Percentiles rank a stretch among this genome's conserved stretches.
Conservation (phyloP, 441 rosid genomes). For the Pelargonium cotyledonis region DNA sequence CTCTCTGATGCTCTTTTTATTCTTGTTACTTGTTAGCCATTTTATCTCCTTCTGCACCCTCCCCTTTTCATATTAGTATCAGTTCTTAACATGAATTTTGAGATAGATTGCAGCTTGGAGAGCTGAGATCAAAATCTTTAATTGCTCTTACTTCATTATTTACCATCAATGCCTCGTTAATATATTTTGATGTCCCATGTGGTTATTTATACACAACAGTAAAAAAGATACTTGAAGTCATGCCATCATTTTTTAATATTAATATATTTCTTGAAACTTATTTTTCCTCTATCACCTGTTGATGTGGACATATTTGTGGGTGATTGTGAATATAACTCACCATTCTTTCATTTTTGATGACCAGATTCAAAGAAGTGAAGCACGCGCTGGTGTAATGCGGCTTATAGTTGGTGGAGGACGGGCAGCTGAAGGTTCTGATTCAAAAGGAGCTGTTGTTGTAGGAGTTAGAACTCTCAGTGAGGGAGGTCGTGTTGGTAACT, state of each 20-base stretch:
- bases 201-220: too few species aligned
- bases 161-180: too few species aligned
- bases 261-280: conserved; percentile 11
- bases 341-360: conserved; percentile 12
- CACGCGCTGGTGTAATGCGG: conserved; percentile 95
- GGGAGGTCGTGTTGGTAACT: conserved; percentile 98
- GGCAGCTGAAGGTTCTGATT: conserved; percentile 75
- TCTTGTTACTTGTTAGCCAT: too few species aligned
- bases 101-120: too few species aligned
- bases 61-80: too few species aligned
- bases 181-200: too few species aligned
- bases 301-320: conserved; percentile 7
- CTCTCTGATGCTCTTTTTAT: too few species aligned
- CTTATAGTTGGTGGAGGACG: conserved; percentile 99
- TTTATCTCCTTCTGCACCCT: too few species aligned
- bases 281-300: conserved; percentile 8
- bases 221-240: too few species aligned
- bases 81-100: too few species aligned
- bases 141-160: too few species aligned
- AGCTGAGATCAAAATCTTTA: too few species aligned
- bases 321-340: conserved; percentile 13
- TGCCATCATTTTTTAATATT: not conserved
- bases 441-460: conserved; percentile 91
- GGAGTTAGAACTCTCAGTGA: conserved; percentile 99
- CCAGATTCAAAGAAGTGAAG: conserved; percentile 76